Conservation (phyloP, 257 asterid species). For the Solanum clarkiae region DNA sequence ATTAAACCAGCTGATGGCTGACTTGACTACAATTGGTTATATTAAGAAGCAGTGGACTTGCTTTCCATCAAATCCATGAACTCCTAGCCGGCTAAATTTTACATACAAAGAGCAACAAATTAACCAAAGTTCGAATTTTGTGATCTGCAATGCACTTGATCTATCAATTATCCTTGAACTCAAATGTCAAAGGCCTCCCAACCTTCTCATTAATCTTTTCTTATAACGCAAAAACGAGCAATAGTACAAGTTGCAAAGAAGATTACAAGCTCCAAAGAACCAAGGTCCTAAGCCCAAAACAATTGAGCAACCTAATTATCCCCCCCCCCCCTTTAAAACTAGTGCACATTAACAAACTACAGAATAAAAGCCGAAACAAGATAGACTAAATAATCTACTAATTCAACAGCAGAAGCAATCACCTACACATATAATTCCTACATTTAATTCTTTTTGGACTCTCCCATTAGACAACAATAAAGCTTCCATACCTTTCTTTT, state of each 20-base stretch:
- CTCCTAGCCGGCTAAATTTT: neutral
- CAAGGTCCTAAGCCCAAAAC: neutral
- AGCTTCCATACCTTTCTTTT: slow-evolving; percentile 54
- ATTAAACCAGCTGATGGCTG: neutral
- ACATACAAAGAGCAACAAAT: neutral
- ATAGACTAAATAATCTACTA: neutral
- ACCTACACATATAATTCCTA: neutral
- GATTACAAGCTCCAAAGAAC: neutral
- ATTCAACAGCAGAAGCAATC: neutral
- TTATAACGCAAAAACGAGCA: neutral
- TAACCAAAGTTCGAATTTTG: neutral
- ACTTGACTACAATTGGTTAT: neutral
- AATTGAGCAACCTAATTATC: neutral
- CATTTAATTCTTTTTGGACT: neutral
- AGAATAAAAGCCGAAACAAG: neutral
- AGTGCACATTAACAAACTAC: neutral
- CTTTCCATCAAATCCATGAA: neutral
- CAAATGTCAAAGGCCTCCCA: neutral
- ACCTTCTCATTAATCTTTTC: neutral
- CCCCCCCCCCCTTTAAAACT: neutral
- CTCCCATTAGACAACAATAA: neutral
- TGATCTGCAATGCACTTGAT: neutral
- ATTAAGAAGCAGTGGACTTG: neutral
- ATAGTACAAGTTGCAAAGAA: neutral
- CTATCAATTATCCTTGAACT: neutral